phyloP scores from a whole-genome alignment of 768 basidiomycete species.

The Aureoboletus auriporus region DNA sequence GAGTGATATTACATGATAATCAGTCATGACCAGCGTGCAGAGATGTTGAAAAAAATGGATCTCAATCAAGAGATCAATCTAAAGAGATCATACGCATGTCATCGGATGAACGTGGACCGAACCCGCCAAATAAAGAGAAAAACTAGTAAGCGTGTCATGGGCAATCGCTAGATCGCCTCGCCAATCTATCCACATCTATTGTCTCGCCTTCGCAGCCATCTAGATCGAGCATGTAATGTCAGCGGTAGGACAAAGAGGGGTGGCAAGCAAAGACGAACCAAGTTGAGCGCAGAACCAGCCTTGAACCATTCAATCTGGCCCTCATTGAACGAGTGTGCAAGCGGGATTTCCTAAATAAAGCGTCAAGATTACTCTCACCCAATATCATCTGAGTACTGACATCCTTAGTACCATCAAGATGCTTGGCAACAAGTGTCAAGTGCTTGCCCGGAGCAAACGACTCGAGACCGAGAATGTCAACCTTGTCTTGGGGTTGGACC shows the following conservation, averaged over 20 bases:
- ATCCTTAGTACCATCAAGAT: slow-evolving; percentile 73
- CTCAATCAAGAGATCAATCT: too few species aligned
- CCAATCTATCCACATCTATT: slow-evolving; percentile 22
- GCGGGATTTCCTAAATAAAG: slow-evolving; percentile 52
- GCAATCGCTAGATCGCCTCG: neutral
- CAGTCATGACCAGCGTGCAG: slow-evolving; percentile 13
- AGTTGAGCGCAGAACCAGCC: slow-evolving; percentile 90
- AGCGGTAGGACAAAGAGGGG: neutral
- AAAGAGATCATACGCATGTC: neutral
- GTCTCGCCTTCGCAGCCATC: slow-evolving; percentile 69
- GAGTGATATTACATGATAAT: slow-evolving; percentile 2
- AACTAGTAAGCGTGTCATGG: neutral
- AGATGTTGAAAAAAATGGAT: neutral
- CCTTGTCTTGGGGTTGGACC: slow-evolving; percentile 79
- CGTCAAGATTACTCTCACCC: slow-evolving; percentile 8
- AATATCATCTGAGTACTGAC: slow-evolving; percentile 30
- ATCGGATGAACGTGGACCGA: neutral
- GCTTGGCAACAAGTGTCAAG: slow-evolving; percentile 78
- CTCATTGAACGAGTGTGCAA: slow-evolving; percentile 94
- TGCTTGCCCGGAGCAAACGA: slow-evolving; percentile 90
- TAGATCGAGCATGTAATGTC: slow-evolving; percentile 20
- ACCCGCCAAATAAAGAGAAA: neutral
- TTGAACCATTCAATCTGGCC: slow-evolving; percentile 99
- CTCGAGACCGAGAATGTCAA: slow-evolving; percentile 87
- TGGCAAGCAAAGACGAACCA: slow-evolving; percentile 47